Base-by-base conservation (phyloP, 352 stramenopile species). In the Aphanomyces astaci region DNA sequence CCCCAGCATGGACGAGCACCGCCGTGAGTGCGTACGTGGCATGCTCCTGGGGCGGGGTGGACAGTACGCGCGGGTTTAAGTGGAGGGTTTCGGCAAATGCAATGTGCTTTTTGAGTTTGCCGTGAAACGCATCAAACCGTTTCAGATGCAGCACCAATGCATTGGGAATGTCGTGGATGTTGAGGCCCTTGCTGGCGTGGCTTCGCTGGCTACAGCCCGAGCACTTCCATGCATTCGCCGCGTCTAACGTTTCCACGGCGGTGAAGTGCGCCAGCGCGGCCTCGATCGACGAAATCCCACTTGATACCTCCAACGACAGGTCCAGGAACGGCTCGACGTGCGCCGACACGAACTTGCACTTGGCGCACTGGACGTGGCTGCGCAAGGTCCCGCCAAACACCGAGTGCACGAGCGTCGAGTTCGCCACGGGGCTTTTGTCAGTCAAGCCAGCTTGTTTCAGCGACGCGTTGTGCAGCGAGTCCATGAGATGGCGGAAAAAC, bases 121-220 rank as follows among this genome's bases (percentile, higher is more conserved):
- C 86, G 36, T 85, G 86, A 72, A 89, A 87, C 39, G 77, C 76
- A 49, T 94, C 86, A 66, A 96, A 97, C 27, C 90, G 82, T 75
- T 97, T 97, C 22, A 97, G 77, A 66, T 97, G 90, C 11, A 96
- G 74, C 43, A 96, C 87, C 5, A 96, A 72, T 48, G 94, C 86
- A 33, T 95, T 95, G 9, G 90, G 89, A 19, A 83, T 84, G 36
- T 76, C 73, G 59, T 82, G 81, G 72, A 97, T 91, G 2, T 78
- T 86, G 46, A 96, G 73, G 11, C 82, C 78, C 51, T 97, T 97
- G 65, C 90, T 78, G 1, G 90, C 90, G 25, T 80, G 74, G 64
- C 79, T 92, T 2, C 73, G 73, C 78, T 95, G 78, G 59, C 84
- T 76, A 71, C 89, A 96, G 39, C 76, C 80, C 36, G 78, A 77